Conservation (phyloP, 2,329 filamentous ascomycete genomes). For the Ceratocystis papillata region DNA sequence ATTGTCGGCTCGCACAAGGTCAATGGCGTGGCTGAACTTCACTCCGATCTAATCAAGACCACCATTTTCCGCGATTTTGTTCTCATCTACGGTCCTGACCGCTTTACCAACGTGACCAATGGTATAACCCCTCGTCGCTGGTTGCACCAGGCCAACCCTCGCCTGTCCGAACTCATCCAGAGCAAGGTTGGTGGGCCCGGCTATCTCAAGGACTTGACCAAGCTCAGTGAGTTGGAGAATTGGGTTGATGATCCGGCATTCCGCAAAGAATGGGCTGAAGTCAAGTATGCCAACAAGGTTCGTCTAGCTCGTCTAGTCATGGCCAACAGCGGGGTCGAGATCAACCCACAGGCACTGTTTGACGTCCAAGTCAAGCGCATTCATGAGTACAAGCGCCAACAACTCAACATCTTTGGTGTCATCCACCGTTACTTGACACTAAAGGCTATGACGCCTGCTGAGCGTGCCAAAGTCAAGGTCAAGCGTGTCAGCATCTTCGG, state of each 20-base stretch:
- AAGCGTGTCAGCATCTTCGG: slow-evolving; percentile 93
- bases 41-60: slow-evolving; percentile 94
- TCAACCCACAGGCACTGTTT: slow-evolving; percentile 82
- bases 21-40: slow-evolving; percentile 93
- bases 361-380: slow-evolving; percentile 98
- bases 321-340: slow-evolving; percentile 61
- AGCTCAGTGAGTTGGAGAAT: slow-evolving; percentile 75
- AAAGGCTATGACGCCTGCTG: slow-evolving; percentile 72
- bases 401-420: slow-evolving; percentile 97
- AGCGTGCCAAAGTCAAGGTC: slow-evolving; percentile 78
- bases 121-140: slow-evolving; percentile 92
- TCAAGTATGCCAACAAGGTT: slow-evolving; percentile 94
- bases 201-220: slow-evolving; percentile 82
- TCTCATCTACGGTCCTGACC: slow-evolving; percentile 84
- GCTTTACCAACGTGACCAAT: slow-evolving; percentile 98
- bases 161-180: slow-evolving; percentile 81
- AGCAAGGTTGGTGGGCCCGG: slow-evolving; percentile 73
- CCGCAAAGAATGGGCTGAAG: slow-evolving; percentile 87
- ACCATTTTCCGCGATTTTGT: slow-evolving; percentile 99
- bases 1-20: slow-evolving; percentile 98
- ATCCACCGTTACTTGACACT: slow-evolving; percentile 88
- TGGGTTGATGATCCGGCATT: slow-evolving; percentile 78
- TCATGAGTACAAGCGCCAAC: slow-evolving; percentile 98
- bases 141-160: slow-evolving; percentile 94
- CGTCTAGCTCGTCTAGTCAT: slow-evolving; percentile 87